Evolutionary conservation across 306 rosid genomes (phyloP), one percentile per base, ranked within the genome.

Genomic region (Quercus engelmannii): DNA sequence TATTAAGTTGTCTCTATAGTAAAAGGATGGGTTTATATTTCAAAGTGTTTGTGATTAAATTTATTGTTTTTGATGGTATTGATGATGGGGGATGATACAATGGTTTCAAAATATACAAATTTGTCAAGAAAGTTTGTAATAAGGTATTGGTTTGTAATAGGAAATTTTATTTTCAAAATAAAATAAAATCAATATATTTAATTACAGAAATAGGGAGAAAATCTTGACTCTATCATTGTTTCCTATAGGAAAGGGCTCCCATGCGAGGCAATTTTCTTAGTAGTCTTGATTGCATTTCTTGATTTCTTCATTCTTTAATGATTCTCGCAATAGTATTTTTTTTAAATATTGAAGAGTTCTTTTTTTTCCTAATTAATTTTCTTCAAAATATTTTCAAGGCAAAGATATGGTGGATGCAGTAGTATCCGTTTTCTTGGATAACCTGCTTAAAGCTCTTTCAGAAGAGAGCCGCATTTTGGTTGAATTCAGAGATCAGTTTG

Each of bases 321-420:
- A 6, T 65, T 65, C 49, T 9, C 3, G 14, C 6, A 6, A 31
- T 65, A 17, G 23, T 19, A 67, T 8, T 67, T 67, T 6, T 7
- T n/a, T 64, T 62, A 62, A 67, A 19, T 67, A 46, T 31, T 35
- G 25, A 35, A 19, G 17, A 8, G 26, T 9, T 5, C 9, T 67
- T 67, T 35, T 14, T 67, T 2, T 63, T 63, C 2, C 54, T 12
- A 12, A 12, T 3, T 49, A 49, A 49, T 49, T 49, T 19, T 35
- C 51, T 67, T 19, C 4, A 33, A 26, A 9, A 18, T 10, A 8
- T 67, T 35, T 33, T 4, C 8, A 6, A 67, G 72, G 72, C 23
- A 33, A 67, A 35, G 77, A 79, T 35, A 83, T 83, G 86, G 86
- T 71, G 55, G 86, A 79, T 75, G 80, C 83, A n/a, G 81, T 75